phyloP scores from a whole-genome alignment of 2,329 filamentous ascomycete genomes.

The Lojkania enalia region DNA sequence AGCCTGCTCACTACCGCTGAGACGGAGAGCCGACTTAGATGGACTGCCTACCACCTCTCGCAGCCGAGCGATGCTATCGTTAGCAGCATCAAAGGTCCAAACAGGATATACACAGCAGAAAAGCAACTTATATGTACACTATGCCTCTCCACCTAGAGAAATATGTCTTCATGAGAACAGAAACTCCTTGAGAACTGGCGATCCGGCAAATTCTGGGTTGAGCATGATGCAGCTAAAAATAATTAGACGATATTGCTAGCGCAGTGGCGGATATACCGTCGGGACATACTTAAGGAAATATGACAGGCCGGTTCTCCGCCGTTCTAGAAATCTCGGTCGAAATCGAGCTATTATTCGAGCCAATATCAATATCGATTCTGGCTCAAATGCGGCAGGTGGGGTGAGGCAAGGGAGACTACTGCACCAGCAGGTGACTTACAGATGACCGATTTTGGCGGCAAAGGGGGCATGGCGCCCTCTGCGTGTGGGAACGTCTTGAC shows the following conservation, averaged over 20 bases:
- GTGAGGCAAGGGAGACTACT: conserved; percentile 7
- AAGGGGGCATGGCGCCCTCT: conserved; percentile 78
- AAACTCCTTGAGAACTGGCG: conserved; percentile 89
- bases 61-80: background rate
- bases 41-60: background rate
- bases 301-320: conserved; percentile 76
- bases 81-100: background rate
- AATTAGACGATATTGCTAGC: conserved; percentile 30
- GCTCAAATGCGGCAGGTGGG: conserved; percentile 22
- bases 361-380: conserved; percentile 21
- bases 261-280: conserved; percentile 9
- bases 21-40: too few relatives aligned
- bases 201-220: conserved; percentile 91
- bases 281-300: conserved; percentile 86
- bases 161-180: conserved; percentile 70
- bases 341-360: conserved; percentile 60
- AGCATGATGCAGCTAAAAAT: conserved; percentile 76
- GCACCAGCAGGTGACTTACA: conserved; percentile 57
- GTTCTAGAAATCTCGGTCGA: conserved; percentile 81
- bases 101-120: conserved; percentile 1
- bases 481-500: conserved; percentile 82
- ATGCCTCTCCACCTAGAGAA: too few relatives aligned
- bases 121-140: background rate
- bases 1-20: too few relatives aligned
- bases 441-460: conserved; percentile 90